Evolutionary conservation across 768 basidiomycete genomes (phyloP).

Genomic region (Macrocybe gigantea): DNA sequence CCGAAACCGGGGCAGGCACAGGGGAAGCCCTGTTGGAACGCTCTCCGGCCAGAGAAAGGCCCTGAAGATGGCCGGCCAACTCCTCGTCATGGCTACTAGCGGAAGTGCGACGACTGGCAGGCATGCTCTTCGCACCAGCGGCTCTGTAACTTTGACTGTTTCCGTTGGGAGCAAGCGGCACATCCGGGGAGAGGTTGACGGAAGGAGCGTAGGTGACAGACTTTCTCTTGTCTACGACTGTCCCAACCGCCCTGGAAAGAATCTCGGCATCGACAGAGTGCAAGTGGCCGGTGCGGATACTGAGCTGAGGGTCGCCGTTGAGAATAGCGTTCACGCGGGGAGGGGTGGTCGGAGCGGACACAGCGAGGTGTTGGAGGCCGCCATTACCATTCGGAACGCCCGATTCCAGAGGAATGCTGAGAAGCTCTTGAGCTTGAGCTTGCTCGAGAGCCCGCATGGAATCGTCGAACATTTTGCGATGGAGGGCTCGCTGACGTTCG

Average conservation of each 20-base stretch:
- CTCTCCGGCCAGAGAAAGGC: slow-evolving; percentile 63
- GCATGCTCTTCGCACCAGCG: slow-evolving; percentile 87
- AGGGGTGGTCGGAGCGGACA: slow-evolving; percentile 85
- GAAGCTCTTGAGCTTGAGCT: slow-evolving; percentile 82
- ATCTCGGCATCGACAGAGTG: slow-evolving; percentile 55
- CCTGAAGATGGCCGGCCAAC: slow-evolving; percentile 68
- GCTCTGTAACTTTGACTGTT: slow-evolving; percentile 59
- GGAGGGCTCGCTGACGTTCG: slow-evolving; percentile 81
- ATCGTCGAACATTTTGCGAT: slow-evolving; percentile 91
- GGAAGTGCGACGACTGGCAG: slow-evolving; percentile 84
- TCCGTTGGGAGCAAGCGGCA: slow-evolving; percentile 33
- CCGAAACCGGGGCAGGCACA: slow-evolving; percentile 42
- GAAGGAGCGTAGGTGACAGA: slow-evolving; percentile 82
- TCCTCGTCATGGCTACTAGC: slow-evolving; percentile 86
- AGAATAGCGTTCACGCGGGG: slow-evolving; percentile 73
- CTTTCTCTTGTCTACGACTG: slow-evolving; percentile 74
- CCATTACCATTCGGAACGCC: slow-evolving; percentile 34
- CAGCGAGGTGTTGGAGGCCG: slow-evolving; percentile 69
- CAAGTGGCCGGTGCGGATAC: slow-evolving; percentile 36
- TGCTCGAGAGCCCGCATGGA: slow-evolving; percentile 94
- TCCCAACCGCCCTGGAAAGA: slow-evolving; percentile 63
- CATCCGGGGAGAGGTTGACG: slow-evolving; percentile 69
- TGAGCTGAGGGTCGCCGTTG: slow-evolving; percentile 46
- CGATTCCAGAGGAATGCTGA: slow-evolving; percentile 67
- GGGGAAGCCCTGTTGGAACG: slow-evolving; percentile 52